These are phyloP conservation scores for Candida sanyaensis DNA, from an alignment of 1,139 yeast genomes.

Conservation along the genomic window DNA sequence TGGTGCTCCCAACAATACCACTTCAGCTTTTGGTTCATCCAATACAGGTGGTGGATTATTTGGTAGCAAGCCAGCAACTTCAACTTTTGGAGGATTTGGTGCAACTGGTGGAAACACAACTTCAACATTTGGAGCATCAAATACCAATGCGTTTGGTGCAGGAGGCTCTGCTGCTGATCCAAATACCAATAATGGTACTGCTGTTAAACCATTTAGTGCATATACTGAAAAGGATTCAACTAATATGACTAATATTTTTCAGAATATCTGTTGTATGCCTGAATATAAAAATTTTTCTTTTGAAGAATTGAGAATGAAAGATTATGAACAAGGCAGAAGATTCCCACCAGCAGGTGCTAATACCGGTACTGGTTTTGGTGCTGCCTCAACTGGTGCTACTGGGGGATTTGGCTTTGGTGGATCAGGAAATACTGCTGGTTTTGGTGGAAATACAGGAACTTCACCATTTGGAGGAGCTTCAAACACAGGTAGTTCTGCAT, in stretches of 20 bases:
- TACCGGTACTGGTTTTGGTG: slow-evolving; percentile 22
- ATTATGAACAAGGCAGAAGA: slow-evolving; percentile 75
- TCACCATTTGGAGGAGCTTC: slow-evolving; percentile 24
- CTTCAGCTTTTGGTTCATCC: slow-evolving; percentile 21
- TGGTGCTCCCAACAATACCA: slow-evolving; percentile 19
- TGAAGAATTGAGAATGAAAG: slow-evolving; percentile 88
- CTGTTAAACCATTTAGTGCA: slow-evolving; percentile 65
- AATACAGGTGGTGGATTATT: slow-evolving; percentile 31
- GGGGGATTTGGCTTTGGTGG: slow-evolving; percentile 37
- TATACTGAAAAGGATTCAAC: slow-evolving; percentile 73
- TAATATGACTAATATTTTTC: slow-evolving; percentile 60
- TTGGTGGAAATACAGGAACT: slow-evolving; percentile 15
- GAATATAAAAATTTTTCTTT: slow-evolving; percentile 79
- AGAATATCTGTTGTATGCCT: slow-evolving; percentile 85
- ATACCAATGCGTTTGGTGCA: slow-evolving; percentile 22
- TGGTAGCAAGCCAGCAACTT: slow-evolving; percentile 22
- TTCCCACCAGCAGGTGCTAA: slow-evolving; percentile 50
- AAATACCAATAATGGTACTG: slow-evolving; percentile 65
- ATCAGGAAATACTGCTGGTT: slow-evolving; percentile 13
- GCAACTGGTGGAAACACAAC: slow-evolving; percentile 20
- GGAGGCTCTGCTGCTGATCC: slow-evolving; percentile 35
- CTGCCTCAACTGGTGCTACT: slow-evolving; percentile 18
- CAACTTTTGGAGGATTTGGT: slow-evolving; percentile 25
- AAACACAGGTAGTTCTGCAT: slow-evolving; percentile 19
- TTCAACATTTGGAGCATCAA: slow-evolving; percentile 25